Evolutionary conservation across 108 stramenopile genomes (phyloP), one percentile per base, ranked within the genome.

Genomic region (Mediolabrus comicus): DNA sequence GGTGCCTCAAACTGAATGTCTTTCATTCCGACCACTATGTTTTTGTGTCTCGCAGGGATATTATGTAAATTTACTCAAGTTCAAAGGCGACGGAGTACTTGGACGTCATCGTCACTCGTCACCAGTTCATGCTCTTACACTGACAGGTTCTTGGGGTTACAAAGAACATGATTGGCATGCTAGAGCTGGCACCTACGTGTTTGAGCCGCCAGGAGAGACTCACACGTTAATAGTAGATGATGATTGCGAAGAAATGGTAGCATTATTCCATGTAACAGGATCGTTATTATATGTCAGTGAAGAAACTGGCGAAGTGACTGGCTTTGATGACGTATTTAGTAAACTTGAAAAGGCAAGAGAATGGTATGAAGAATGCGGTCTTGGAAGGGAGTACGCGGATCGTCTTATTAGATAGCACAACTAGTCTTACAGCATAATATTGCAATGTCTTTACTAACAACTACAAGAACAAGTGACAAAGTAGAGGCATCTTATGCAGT

Each of bases 151-250:
- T 14, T 91, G 90, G 90, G 74, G 72, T 22, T 91, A 91, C 65
- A 33, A 70, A 52, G 90, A 91, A 56, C 87, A 91, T 75, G 84
- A 83, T 53, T 91, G 90, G 90, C 71, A 80, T 32, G 90, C 90
- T 22, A 2, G 69, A 35, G 69, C 83, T 19, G 90, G 90, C 4
- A 78, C 80, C 4, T 91, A 91, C 52, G 84, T 91, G 12, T 91
- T 87, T 63, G 90, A 91, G 63, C 90, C 90, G 10, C 90, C 90
- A 5, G 90, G 90, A 25, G 90, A 91, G 69, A 86, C 86, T 12
- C 90, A 91, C 59, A 91, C 87, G 8, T 52, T 91, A 14, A 69
- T 91, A 9, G 90, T 91, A 16, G 86, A 86, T 29, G 80, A 87
- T 30, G 87, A 81, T 28, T 86, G 86, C 28, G 90, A 88, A 9